These are phyloP conservation scores for Ceratocystiopsis minuta DNA, from an alignment of 2,329 filamentous ascomycete genomes.

Conservation along the genomic window DNA sequence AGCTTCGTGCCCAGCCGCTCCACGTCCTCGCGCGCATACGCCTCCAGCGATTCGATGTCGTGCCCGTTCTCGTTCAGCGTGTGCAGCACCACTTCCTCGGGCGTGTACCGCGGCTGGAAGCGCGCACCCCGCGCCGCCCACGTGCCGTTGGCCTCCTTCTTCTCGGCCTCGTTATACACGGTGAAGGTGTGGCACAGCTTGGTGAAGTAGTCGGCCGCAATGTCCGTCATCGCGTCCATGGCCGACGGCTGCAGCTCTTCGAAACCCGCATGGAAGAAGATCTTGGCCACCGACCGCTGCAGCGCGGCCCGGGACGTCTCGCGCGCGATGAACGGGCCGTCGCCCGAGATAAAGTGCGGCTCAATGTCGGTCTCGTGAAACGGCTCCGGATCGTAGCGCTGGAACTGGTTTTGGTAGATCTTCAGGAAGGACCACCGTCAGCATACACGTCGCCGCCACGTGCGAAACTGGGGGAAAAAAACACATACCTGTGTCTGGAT, in stretches of 20 bases:
- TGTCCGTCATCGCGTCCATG: conserved; percentile 73
- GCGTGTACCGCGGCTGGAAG: conserved; percentile 50
- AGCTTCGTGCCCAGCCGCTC: conserved; percentile 70
- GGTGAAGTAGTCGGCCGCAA: conserved; percentile 76
- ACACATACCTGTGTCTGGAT: conserved; percentile 68
- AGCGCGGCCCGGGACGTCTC: conserved; percentile 68
- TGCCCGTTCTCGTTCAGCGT: conserved; percentile 70
- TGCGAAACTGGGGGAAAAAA: background rate
- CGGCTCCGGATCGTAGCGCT: conserved; percentile 81
- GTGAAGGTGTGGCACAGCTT: conserved; percentile 68
- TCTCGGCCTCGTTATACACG: conserved; percentile 68
- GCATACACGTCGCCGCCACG: too few relatives aligned
- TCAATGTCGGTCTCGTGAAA: conserved; percentile 77
- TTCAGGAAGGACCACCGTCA: conserved; percentile 21
- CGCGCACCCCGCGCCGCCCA: conserved; percentile 23
- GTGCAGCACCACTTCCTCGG: conserved; percentile 76
- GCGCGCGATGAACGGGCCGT: conserved; percentile 72
- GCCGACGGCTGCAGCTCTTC: conserved; percentile 94
- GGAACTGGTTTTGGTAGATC: conserved; percentile 97
- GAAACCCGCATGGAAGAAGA: conserved; percentile 91
- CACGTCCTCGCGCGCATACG: conserved; percentile 84
- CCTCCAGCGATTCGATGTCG: conserved; percentile 64
- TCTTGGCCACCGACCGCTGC: conserved; percentile 79
- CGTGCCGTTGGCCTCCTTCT: conserved; percentile 36
- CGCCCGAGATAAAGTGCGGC: conserved; percentile 75